phyloP scores from a whole-genome alignment of 805 yeast species.

The Grigorovia yakushimaensis region DNA sequence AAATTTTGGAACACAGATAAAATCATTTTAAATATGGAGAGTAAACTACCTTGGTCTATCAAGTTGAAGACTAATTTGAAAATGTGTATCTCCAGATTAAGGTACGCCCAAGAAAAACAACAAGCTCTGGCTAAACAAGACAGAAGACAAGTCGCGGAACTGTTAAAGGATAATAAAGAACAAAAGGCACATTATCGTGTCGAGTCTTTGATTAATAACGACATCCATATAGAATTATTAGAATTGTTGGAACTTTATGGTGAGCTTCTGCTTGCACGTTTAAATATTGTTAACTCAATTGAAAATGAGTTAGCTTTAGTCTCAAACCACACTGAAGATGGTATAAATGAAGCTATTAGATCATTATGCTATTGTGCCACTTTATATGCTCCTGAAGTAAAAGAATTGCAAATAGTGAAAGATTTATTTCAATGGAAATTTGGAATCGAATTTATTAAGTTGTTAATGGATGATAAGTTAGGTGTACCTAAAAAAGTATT shows the following conservation, averaged over 20 bases:
- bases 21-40: no score
- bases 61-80: constrained; percentile 33
- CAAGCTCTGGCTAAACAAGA: constrained; percentile 67
- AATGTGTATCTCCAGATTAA: constrained; percentile 62
- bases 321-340: constrained; percentile 26
- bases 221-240: constrained; percentile 64
- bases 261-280: constrained; percentile 68
- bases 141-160: constrained; percentile 59
- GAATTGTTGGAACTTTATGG: constrained; percentile 76
- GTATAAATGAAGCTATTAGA: constrained; percentile 67
- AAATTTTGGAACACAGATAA: no score
- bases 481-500: constrained; percentile 61
- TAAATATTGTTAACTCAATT: constrained; percentile 45
- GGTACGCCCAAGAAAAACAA: constrained; percentile 65
- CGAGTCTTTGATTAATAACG: constrained; percentile 77
- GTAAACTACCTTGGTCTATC: constrained; percentile 4
- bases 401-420: constrained; percentile 52
- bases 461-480: constrained; percentile 19
- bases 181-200: constrained; percentile 76
- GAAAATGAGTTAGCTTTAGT: constrained; percentile 26
- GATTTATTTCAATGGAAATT: constrained; percentile 55
- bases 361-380: constrained; percentile 36
- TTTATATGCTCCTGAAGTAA: constrained; percentile 57
- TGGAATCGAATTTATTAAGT: constrained; percentile 56
- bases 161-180: constrained; percentile 61